Percentiles rank a stretch among this genome's conserved stretches.
These are phyloP conservation scores for Chrysoporthe deuterocubensis DNA, from an alignment of 2,329 filamentous ascomycete species.

Conservation along the genomic window DNA sequence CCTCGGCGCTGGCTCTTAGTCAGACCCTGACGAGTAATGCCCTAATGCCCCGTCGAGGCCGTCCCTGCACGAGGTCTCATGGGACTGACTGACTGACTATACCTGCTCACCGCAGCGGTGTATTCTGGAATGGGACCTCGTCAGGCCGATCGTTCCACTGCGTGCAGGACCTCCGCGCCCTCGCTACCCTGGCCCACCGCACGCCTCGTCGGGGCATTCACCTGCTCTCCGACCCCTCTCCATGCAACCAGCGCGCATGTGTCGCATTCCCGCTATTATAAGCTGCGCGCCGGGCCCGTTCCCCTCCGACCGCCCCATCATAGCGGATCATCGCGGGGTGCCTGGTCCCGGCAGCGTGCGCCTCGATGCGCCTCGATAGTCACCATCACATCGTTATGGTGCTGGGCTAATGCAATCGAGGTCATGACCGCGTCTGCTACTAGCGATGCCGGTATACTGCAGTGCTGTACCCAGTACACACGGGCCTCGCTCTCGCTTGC, in stretches of 20 bases:
- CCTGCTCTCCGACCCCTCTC: background rate
- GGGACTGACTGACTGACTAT: background rate
- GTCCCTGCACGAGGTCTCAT: background rate
- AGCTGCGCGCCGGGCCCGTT: background rate
- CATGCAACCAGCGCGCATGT: background rate
- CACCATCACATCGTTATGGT: background rate
- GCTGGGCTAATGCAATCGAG: slow-evolving; percentile 3
- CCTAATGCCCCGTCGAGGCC: too few species aligned
- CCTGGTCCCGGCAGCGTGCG: background rate
- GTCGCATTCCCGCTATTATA: background rate
- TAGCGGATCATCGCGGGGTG: background rate
- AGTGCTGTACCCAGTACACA: background rate
- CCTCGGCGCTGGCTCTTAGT: background rate
- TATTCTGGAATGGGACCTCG: background rate
- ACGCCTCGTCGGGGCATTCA: background rate
- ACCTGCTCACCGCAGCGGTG: background rate
- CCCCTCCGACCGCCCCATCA: background rate
- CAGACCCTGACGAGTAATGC: too few species aligned
- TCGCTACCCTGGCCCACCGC: background rate
- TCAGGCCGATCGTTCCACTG: background rate
- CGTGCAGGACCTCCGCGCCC: background rate
- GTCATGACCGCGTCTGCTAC: background rate
- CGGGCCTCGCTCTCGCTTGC: slow-evolving; percentile 8
- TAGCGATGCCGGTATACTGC: background rate
- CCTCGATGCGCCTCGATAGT: background rate